phyloP scores from a whole-genome alignment of 2,329 filamentous ascomycete species.

The Pochonia chlamydosporia region DNA sequence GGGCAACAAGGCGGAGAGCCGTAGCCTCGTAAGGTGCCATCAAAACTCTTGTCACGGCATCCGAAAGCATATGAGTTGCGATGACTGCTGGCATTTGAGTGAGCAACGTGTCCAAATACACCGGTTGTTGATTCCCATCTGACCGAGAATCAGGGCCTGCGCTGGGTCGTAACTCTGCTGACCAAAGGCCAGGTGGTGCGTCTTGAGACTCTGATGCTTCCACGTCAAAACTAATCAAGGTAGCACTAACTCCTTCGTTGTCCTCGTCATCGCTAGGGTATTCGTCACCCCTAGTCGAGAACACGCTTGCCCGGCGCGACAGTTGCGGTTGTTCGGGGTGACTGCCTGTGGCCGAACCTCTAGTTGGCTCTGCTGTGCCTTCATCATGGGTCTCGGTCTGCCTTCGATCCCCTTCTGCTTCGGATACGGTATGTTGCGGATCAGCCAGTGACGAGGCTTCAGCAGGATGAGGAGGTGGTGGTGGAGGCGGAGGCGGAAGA shows the following conservation, averaged over 20 bases:
- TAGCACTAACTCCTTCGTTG: slow-evolving; percentile 47
- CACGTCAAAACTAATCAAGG: slow-evolving; percentile 56
- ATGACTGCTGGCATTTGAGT: slow-evolving; percentile 44
- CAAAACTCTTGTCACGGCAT: slow-evolving; percentile 35
- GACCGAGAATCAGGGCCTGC: slow-evolving; percentile 24
- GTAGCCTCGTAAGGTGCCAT: slow-evolving; percentile 42
- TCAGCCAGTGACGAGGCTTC: slow-evolving; percentile 1
- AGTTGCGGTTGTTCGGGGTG: slow-evolving; percentile 24
- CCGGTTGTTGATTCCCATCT: slow-evolving; percentile 18
- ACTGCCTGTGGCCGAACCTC: slow-evolving; percentile 23
- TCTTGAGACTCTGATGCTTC: slow-evolving; percentile 50
- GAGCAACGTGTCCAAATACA: slow-evolving; percentile 43
- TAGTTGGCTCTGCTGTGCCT: slow-evolving; percentile 18
- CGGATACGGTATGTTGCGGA: background rate
- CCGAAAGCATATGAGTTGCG: slow-evolving; percentile 41
- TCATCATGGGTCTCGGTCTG: background rate
- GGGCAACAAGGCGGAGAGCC: slow-evolving; percentile 38
- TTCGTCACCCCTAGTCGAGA: slow-evolving; percentile 44
- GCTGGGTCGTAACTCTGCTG: slow-evolving; percentile 52
- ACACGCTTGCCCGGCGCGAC: slow-evolving; percentile 37
- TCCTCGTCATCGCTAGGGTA: slow-evolving; percentile 53
- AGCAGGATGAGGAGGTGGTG: slow-evolving; percentile 10
- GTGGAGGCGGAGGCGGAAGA: slow-evolving; percentile 14
- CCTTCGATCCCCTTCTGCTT: background rate
- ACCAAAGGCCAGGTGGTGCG: slow-evolving; percentile 48